Percentiles rank a stretch among this genome's conserved stretches.
These are phyloP conservation scores for Ogataea henricii DNA, from an alignment of 805 yeast species.

Conservation along the genomic window DNA sequence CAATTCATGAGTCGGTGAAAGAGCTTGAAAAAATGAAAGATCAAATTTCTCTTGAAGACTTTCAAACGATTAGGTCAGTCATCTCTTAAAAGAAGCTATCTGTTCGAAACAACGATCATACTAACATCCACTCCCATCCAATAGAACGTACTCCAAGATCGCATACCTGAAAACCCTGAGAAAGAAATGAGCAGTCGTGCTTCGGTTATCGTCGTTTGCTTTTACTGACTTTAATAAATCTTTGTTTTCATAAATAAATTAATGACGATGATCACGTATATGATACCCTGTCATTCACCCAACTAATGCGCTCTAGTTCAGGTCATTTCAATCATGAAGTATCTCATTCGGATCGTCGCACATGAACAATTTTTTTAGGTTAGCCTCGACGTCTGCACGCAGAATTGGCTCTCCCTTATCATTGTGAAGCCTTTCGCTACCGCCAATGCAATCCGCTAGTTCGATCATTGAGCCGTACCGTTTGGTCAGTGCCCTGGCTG, in stretches of 20 bases:
- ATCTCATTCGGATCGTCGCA: slow-evolving; percentile 52
- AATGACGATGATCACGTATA: no score
- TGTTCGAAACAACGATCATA: not conserved
- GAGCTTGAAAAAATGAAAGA: slow-evolving; percentile 46
- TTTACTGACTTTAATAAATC: not conserved
- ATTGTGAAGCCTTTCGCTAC: slow-evolving; percentile 1
- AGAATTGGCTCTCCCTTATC: slow-evolving; percentile 17
- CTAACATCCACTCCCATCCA: slow-evolving; percentile 4
- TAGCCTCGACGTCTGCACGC: slow-evolving; percentile 51
- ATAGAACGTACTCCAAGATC: slow-evolving; percentile 39
- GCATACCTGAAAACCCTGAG: slow-evolving; percentile 33
- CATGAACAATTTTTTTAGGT: slow-evolving; percentile 49
- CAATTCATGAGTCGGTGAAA: slow-evolving; percentile 39
- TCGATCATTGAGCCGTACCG: slow-evolving; percentile 42
- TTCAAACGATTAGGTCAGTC: slow-evolving; percentile 49
- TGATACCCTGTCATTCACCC: no score
- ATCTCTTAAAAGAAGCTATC: slow-evolving; percentile 6
- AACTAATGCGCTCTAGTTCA: slow-evolving; percentile 1
- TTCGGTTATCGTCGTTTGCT: not conserved
- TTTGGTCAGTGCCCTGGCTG: slow-evolving; percentile 46
- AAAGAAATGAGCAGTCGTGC: slow-evolving; percentile 9
- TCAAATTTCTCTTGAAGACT: slow-evolving; percentile 56
- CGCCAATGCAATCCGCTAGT: slow-evolving; percentile 10
- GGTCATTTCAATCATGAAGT: slow-evolving; percentile 20
- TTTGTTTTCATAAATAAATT: no score